These are phyloP conservation scores for Populus euphratica DNA, from an alignment of 345 rosid genomes.

Conservation along the genomic window DNA sequence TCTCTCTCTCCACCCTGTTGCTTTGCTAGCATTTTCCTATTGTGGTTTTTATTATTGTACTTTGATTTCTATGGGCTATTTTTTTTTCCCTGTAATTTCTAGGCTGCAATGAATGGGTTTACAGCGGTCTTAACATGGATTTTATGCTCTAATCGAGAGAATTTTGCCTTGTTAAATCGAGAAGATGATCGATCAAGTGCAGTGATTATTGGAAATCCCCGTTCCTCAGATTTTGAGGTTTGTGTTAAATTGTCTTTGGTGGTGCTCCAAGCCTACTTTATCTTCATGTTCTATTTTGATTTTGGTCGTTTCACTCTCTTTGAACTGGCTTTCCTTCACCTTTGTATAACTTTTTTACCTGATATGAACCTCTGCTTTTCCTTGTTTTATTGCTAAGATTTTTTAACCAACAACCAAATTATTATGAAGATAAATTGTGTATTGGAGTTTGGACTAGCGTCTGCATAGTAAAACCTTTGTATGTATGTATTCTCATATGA, in stretches of 20 bases:
- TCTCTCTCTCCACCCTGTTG: neutral
- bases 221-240: conserved; percentile 95
- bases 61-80: neutral
- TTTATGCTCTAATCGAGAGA: conserved; percentile 69
- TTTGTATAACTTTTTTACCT: neutral
- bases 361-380: neutral
- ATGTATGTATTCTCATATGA: neutral
- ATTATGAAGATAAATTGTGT: neutral
- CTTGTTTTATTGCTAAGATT: neutral
- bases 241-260: neutral
- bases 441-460: neutral
- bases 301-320: neutral
- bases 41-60: neutral
- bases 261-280: neutral
- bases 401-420: neutral
- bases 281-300: neutral
- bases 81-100: conserved; percentile 4
- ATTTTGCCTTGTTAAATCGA: conserved; percentile 62
- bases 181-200: conserved; percentile 53
- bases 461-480: neutral
- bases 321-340: neutral
- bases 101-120: conserved; percentile 80
- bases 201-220: conserved; percentile 72
- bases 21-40: neutral
- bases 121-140: conserved; percentile 80